These are phyloP conservation scores for Eudorina sp. DNA, from an alignment of 139 green algal species.

Conservation along the genomic window DNA sequence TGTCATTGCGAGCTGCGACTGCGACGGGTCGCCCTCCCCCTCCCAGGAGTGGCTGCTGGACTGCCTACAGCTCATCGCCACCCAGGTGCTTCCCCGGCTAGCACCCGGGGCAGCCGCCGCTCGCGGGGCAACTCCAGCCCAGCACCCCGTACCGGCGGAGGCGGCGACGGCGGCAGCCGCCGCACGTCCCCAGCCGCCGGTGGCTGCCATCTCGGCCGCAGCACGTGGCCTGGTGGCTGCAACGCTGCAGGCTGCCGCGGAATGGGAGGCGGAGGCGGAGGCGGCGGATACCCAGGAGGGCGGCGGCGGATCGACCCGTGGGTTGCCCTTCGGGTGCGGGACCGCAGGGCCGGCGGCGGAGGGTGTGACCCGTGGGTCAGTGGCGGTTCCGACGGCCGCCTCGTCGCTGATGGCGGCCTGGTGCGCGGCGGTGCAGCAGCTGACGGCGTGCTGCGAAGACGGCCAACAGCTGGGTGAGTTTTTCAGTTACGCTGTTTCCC, in stretches of 20 bases:
- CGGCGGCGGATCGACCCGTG: not conserved
- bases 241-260: not conserved
- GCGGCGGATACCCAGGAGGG: not conserved
- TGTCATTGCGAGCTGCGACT: too few relatives aligned
- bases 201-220: not conserved
- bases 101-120: not conserved
- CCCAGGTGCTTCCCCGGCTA: not conserved
- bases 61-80: not conserved
- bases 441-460: constrained; percentile 16
- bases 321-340: too few relatives aligned
- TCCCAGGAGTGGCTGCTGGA: constrained; percentile 22
- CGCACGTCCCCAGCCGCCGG: not conserved
- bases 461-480: constrained; percentile 28
- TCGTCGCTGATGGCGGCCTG: not conserved
- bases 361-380: not conserved
- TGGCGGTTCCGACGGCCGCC: not conserved
- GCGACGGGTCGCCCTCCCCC: too few relatives aligned
- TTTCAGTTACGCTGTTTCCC: too few relatives aligned
- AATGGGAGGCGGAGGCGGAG: not conserved
- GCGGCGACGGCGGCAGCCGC: too few relatives aligned
- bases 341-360: not conserved
- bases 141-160: not conserved
- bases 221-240: not conserved
- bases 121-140: not conserved
- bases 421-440: constrained; percentile 20